Conservation (phyloP, 257 asterid genomes). For the Mentha longifolia region DNA sequence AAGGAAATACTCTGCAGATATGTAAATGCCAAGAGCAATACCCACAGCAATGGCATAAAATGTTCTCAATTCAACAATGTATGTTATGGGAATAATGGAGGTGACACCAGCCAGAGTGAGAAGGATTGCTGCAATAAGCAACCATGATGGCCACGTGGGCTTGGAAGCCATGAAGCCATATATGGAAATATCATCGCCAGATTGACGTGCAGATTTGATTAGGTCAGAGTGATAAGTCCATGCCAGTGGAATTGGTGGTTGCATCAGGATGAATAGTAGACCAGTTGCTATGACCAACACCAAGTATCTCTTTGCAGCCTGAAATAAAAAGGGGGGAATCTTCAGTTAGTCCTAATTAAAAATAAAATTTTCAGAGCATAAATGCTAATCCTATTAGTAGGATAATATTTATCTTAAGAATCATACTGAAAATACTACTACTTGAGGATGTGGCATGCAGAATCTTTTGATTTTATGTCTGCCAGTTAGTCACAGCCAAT, state of each 20-base stretch:
- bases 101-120: conserved; percentile 94
- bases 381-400: conserved; percentile 7
- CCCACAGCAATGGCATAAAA: conserved; percentile 83
- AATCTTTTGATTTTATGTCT: background rate
- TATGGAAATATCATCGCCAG: conserved; percentile 91
- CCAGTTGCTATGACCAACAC: conserved; percentile 89
- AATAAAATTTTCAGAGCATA: background rate
- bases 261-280: conserved; percentile 76
- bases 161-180: conserved; percentile 87
- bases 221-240: conserved; percentile 82
- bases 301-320: conserved; percentile 94
- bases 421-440: background rate
- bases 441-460: conserved; percentile 7
- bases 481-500: background rate
- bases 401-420: background rate
- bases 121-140: conserved; percentile 81
- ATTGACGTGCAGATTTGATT: conserved; percentile 81
- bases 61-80: conserved; percentile 84
- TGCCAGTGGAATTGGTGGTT: conserved; percentile 91
- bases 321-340: conserved; percentile 37
- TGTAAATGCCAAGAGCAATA: conserved; percentile 82
- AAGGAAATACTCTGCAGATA: conserved; percentile 93
- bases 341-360: conserved; percentile 24
- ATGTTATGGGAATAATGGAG: conserved; percentile 84
- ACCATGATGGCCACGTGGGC: conserved; percentile 99